Evolutionary conservation across 495 filamentous ascomycete species (phyloP).

Genomic region (Talaromyces borbonicus): DNA sequence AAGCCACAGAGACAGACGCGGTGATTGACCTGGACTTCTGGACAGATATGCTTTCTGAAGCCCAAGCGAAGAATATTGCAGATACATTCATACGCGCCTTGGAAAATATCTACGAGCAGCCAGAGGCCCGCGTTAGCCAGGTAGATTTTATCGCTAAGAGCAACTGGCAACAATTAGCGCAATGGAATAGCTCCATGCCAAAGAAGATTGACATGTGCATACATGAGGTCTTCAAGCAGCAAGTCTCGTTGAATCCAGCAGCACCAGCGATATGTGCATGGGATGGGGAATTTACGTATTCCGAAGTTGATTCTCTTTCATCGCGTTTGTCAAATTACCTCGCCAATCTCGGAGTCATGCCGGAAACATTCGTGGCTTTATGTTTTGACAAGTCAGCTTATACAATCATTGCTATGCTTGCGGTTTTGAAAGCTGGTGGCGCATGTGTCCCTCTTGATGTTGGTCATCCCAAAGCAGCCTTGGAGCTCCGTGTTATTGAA

Average conservation of each 20-base stretch:
- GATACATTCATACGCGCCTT: conserved; percentile 38
- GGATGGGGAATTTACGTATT: conserved; percentile 43
- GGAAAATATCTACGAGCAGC: conserved; percentile 28
- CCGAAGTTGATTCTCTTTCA: conserved; percentile 37
- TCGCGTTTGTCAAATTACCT: conserved; percentile 36
- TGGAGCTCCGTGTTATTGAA: conserved; percentile 30
- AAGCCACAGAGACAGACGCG: conserved; percentile 34
- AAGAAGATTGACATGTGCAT: conserved; percentile 27
- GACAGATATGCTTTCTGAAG: conserved; percentile 38
- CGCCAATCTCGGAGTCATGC: conserved; percentile 26
- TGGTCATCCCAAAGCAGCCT: conserved; percentile 13
- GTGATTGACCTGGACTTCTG: conserved; percentile 47
- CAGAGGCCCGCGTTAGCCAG: conserved; percentile 22
- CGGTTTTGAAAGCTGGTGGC: conserved; percentile 35
- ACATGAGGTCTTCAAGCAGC: conserved; percentile 33
- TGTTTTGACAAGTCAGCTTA: conserved; percentile 33
- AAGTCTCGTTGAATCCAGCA: conserved; percentile 25
- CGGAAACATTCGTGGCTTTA: conserved; percentile 26
- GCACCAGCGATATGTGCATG: conserved; percentile 33
- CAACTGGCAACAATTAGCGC: conserved; percentile 27
- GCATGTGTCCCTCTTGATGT: conserved; percentile 31
- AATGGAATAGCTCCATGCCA: conserved; percentile 36
- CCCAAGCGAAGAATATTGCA: conserved; percentile 41
- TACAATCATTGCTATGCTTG: conserved; percentile 29
- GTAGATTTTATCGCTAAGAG: conserved; percentile 28